Percentiles rank a stretch among this genome's conserved stretches.
Conservation (phyloP, 768 basidiomycete species). For the Termitomyces sp. region DNA sequence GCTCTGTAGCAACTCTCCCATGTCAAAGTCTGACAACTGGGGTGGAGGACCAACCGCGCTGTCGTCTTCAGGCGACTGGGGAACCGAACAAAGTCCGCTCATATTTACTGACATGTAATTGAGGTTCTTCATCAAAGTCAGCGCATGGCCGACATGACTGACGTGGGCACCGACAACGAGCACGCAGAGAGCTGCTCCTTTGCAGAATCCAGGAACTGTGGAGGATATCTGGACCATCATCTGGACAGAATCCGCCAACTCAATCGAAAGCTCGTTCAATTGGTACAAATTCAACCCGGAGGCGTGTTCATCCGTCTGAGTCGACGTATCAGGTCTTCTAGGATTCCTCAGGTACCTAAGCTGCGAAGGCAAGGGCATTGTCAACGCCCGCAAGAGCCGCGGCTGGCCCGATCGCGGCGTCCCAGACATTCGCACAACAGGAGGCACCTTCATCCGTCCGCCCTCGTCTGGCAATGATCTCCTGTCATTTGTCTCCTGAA, state of each 20-base stretch:
- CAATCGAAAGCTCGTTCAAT: conserved; percentile 73
- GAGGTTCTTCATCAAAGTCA: conserved; percentile 90
- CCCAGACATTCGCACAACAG: conserved; percentile 11
- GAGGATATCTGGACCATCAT: conserved; percentile 89
- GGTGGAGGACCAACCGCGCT: conserved; percentile 4
- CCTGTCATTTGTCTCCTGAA: conserved; percentile 20
- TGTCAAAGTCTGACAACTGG: conserved; percentile 74
- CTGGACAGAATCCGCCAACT: conserved; percentile 90
- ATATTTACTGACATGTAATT: conserved; percentile 93
- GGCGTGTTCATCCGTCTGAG: not conserved
- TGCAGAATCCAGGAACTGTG: conserved; percentile 87
- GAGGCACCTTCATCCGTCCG: conserved; percentile 17
- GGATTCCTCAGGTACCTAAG: conserved; percentile 78
- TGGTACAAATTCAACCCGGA: conserved; percentile 31
- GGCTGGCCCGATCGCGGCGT: conserved; percentile 34
- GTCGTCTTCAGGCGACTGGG: not conserved
- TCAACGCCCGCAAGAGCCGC: conserved; percentile 72
- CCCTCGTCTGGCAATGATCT: conserved; percentile 17
- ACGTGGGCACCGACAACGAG: conserved; percentile 81
- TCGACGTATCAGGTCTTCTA: conserved; percentile 21
- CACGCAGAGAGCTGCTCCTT: conserved; percentile 94
- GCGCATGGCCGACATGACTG: conserved; percentile 85
- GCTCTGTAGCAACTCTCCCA: conserved; percentile 87
- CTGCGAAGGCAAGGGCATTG: conserved; percentile 78
- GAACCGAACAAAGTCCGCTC: conserved; percentile 43